Conservation (phyloP, 768 basidiomycete genomes). For the Tephrocybe rancida region DNA sequence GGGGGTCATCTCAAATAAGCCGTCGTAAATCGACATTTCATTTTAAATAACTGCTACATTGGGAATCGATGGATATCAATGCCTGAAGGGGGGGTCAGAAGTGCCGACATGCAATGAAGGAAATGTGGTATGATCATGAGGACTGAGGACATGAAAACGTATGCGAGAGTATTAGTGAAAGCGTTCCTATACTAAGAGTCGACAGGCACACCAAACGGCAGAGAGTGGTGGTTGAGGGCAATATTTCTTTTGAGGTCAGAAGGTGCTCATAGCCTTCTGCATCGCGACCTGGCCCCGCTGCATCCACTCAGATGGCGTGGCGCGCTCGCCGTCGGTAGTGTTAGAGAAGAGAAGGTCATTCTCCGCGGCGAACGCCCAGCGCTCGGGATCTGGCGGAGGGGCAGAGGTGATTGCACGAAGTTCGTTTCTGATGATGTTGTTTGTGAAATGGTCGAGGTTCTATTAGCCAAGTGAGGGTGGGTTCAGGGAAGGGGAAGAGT, state of each 20-base stretch:
- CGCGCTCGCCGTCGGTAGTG: slow-evolving; percentile 38
- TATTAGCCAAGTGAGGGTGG: slow-evolving; percentile 13
- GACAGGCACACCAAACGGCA: neutral
- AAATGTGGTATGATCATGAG: no score
- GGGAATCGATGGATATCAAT: no score
- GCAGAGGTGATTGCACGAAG: slow-evolving; percentile 63
- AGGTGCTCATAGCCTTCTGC: slow-evolving; percentile 36
- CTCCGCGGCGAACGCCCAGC: slow-evolving; percentile 62
- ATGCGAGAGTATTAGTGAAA: no score
- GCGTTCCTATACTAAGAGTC: no score
- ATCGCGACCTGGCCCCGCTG: slow-evolving; percentile 47
- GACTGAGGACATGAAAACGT: no score
- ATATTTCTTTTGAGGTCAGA: slow-evolving; percentile 9
- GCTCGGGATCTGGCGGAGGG: slow-evolving; percentile 56
- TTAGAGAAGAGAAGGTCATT: slow-evolving; percentile 59
- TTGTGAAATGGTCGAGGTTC: slow-evolving; percentile 75
- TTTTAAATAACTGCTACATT: no score
- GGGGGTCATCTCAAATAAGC: no score
- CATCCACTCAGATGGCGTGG: slow-evolving; percentile 61
- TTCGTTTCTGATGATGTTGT: slow-evolving; percentile 71
- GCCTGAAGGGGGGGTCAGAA: no score
- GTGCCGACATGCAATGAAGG: no score
- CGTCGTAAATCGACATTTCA: no score
- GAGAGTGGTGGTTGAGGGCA: neutral
- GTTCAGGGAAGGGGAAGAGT: neutral